Conservation (phyloP, 306 rosid genomes). For the Rosa multiflora region DNA sequence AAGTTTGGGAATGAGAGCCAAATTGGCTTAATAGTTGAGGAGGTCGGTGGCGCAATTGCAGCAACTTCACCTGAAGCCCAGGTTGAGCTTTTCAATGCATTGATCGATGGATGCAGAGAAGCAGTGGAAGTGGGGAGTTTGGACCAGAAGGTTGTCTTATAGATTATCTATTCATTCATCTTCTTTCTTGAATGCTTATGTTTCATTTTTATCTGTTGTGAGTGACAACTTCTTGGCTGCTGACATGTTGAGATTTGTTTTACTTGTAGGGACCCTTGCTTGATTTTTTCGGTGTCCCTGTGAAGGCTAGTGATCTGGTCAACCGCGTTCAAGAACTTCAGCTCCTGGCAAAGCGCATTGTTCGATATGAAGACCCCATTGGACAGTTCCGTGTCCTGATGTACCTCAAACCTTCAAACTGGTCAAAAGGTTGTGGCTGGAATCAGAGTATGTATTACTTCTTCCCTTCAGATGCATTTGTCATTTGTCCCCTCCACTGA, state of each 20-base stretch:
- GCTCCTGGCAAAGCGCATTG: conserved; percentile 85
- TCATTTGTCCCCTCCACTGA: background rate
- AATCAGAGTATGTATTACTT: conserved; percentile 79
- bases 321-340: conserved; percentile 93
- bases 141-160: conserved; percentile 77
- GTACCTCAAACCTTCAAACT: conserved; percentile 89
- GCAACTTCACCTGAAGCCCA: conserved; percentile 68
- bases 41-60: conserved; percentile 82
- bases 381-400: conserved; percentile 82
- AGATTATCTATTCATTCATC: conserved; percentile 2
- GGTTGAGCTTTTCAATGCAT: conserved; percentile 73
- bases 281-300: conserved; percentile 94
- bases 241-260: conserved; percentile 23
- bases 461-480: conserved; percentile 8
- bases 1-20: conserved; percentile 93
- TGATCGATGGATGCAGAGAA: conserved; percentile 85
- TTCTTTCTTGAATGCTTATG: conserved; percentile 9
- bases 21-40: conserved; percentile 66
- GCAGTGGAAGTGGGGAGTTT: conserved; percentile 73
- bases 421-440: conserved; percentile 99
- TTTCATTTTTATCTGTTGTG: conserved; percentile 12
- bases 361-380: conserved; percentile 90
- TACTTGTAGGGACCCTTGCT: conserved; percentile 84
- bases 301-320: conserved; percentile 85
- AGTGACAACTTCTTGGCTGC: conserved; percentile 16